Evolutionary conservation across 2,329 filamentous ascomycete genomes (phyloP), one percentile per base, ranked within the genome.

Genomic region (Apiospora arundinis): DNA sequence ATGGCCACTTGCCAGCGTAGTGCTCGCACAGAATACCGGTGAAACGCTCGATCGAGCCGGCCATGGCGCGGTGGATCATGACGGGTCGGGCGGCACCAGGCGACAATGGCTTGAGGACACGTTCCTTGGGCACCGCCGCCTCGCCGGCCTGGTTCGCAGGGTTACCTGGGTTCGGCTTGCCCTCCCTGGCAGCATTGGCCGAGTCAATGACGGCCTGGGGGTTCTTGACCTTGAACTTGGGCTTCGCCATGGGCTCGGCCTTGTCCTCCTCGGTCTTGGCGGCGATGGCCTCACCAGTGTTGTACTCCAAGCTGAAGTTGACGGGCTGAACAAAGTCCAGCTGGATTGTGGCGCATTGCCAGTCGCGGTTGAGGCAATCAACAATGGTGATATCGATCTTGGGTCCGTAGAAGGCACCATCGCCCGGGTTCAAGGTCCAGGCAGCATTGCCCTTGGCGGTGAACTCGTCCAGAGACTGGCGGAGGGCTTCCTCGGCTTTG

Each of bases 301-400:
- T 91, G 81, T 95, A 97, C 81, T 95, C 92, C 52, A 98, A 89
- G 78, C 93, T 93, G 83, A 98, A 98, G 82, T 95, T 95, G 77
- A 92, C 87, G 1, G 92, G 92, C 25, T 93, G 89, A 80, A 97
- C 93, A 85, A 97, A 97, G 81, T 97, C 94, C 70, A 97, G 90
- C 84, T 98, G 95, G 76, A 98, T 97, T 16, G 95, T 98, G 76
- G 95, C 94, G 79, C 94, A 97, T 83, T 97, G 93, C 85, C 91
- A 93, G 72, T 95, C 93, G 80, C 95, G 90, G 82, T 91, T 91
- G 75, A 98, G 86, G 65, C 94, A 94, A 82, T 98, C 95, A 69
- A 91, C 92, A 78, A 99, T 95, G 73, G 94, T 97, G 79, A 99
- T 96, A 78, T 99, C 96, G 77, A 98, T 97, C 89, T 99, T 99